Conservation (phyloP, 176 grass and related monocot species). For the barley (Hordeum vulgare) region MorexV3_pseudomolecules_assembly NC_058520.1:534798550-534799049, state of each 20-base stretch:
- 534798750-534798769: conserved; percentile 54
- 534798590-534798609: conserved; percentile 37
- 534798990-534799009: background rate
- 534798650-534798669: conserved; percentile 28
- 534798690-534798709: conserved; percentile 45
- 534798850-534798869: background rate
- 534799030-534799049: background rate
- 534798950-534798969: background rate
- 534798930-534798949: background rate
- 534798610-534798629: conserved; percentile 18
- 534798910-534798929: background rate
- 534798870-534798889: background rate
- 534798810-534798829: background rate
- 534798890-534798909: background rate
- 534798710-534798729: conserved; percentile 14
- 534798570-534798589: conserved; percentile 28
- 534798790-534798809: background rate
- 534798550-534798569: conserved; percentile 13
- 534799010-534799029: background rate
- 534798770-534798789: background rate
- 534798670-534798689: conserved; percentile 38
- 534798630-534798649: conserved; percentile 12
- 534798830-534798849: background rate
- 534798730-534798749: conserved; percentile 24
- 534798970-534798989: background rate